phyloP scores from a whole-genome alignment of 176 grass and related monocot species.

The Puya raimondii region DNA sequence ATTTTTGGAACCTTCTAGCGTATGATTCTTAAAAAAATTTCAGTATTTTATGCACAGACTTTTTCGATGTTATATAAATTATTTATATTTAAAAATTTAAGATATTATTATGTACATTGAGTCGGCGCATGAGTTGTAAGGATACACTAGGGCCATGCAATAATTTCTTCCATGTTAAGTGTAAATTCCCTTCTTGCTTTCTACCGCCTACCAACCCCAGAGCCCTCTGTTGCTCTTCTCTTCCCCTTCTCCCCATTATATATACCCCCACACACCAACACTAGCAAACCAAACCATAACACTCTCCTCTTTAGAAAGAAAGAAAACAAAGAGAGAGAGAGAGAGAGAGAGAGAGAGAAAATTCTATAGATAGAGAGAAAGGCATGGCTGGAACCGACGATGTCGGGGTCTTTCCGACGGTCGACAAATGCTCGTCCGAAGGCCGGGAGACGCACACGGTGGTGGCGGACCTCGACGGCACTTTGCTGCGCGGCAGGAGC shows the following conservation, averaged over 20 bases:
- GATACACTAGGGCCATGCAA: no score
- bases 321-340: no score
- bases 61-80: no score
- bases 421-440: constrained; percentile 52
- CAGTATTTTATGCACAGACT: no score
- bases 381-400: neutral
- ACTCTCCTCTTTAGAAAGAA: neutral
- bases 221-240: neutral
- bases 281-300: neutral
- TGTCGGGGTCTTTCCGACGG: constrained; percentile 21
- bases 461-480: constrained; percentile 65
- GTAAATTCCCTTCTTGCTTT: constrained; percentile 25
- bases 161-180: no score
- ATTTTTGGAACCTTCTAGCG: no score
- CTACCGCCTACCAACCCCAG: constrained; percentile 5
- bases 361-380: neutral
- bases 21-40: no score
- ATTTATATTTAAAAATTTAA: no score
- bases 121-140: no score
- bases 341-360: no score
- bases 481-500: constrained; percentile 50
- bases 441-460: constrained; percentile 46
- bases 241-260: neutral
- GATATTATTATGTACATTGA: no score
- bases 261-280: neutral